Percentiles rank a stretch among this genome's conserved stretches.
Conservation (phyloP, 129 eudicot species). For the Chrysanthemum seticuspe region DNA sequence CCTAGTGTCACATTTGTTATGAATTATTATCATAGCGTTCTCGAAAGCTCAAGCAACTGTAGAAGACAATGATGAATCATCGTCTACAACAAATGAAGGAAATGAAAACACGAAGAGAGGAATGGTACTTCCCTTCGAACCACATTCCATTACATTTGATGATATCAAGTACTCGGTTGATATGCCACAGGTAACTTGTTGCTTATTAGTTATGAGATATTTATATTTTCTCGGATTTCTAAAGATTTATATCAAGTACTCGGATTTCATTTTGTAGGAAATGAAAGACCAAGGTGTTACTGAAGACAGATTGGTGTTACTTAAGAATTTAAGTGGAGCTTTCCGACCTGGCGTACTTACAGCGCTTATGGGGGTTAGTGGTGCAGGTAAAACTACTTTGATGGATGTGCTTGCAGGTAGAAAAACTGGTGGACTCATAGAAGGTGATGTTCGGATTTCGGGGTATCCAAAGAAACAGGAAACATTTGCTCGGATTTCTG, state of each 20-base stretch:
- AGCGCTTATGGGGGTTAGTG: conserved; percentile 94
- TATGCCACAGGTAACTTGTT: conserved; percentile 69
- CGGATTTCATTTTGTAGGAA: conserved; percentile 47
- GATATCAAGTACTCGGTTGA: conserved; percentile 71
- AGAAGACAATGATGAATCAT: conserved; percentile 33
- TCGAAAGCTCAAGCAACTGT: conserved; percentile 50
- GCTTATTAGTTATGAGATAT: neutral
- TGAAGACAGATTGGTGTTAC: conserved; percentile 64
- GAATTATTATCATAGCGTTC: conserved; percentile 38
- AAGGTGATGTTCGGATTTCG: conserved; percentile 60
- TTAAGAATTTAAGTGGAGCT: conserved; percentile 74
- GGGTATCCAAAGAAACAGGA: conserved; percentile 88
- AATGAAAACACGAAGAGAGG: conserved; percentile 35
- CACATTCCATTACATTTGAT: conserved; percentile 72
- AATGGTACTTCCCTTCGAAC: conserved; percentile 88
- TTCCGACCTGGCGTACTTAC: conserved; percentile 84
- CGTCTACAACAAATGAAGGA: conserved; percentile 18
- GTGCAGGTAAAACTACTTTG: conserved; percentile 93
- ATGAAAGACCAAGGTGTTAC: conserved; percentile 70
- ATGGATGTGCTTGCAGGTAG: conserved; percentile 94
- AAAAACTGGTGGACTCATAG: conserved; percentile 82
- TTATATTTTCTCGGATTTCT: neutral
- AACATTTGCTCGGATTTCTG: conserved; percentile 82
- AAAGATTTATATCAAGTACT: no score
- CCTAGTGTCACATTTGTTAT: neutral